Conservation (phyloP, 2,329 filamentous ascomycete species). For the Talaromyces albobiverticillius region DNA sequence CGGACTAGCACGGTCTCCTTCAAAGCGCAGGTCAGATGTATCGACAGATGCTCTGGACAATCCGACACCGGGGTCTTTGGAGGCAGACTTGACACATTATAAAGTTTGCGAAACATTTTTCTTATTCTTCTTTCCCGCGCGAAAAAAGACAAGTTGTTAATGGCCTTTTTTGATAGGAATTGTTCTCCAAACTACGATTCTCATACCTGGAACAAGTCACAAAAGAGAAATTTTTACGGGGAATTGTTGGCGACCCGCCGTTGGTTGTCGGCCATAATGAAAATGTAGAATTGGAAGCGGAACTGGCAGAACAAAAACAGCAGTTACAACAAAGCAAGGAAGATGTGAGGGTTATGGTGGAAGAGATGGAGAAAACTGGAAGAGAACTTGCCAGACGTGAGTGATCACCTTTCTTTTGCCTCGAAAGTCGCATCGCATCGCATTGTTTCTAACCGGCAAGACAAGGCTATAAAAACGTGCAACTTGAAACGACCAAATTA, state of each 20-base stretch:
- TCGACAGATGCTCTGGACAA: constrained; percentile 64
- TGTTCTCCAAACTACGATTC: constrained; percentile 94
- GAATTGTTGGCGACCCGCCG: constrained; percentile 86
- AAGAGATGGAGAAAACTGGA: constrained; percentile 68
- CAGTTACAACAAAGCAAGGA: constrained; percentile 75
- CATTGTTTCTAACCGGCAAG: not conserved
- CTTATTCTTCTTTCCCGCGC: not conserved
- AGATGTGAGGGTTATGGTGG: constrained; percentile 71
- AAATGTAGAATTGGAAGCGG: constrained; percentile 73
- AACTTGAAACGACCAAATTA: constrained; percentile 52
- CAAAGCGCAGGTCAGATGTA: constrained; percentile 67
- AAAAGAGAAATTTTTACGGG: constrained; percentile 94
- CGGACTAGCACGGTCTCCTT: constrained; percentile 27
- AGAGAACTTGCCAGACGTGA: constrained; percentile 60
- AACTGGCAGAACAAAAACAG: constrained; percentile 68
- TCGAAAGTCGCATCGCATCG: not conserved
- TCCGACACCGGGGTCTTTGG: constrained; percentile 71
- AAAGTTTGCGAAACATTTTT: constrained; percentile 47
- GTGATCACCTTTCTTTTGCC: constrained; percentile 19
- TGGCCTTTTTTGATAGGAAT: constrained; percentile 52
- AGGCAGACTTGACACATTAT: constrained; percentile 84
- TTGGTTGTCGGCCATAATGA: constrained; percentile 78
- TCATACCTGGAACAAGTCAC: constrained; percentile 98
- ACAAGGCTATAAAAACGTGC: constrained; percentile 53
- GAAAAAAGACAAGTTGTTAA: not conserved